Conservation (phyloP, 1,139 yeast genomes). For the Hanseniaspora sp. region DNA sequence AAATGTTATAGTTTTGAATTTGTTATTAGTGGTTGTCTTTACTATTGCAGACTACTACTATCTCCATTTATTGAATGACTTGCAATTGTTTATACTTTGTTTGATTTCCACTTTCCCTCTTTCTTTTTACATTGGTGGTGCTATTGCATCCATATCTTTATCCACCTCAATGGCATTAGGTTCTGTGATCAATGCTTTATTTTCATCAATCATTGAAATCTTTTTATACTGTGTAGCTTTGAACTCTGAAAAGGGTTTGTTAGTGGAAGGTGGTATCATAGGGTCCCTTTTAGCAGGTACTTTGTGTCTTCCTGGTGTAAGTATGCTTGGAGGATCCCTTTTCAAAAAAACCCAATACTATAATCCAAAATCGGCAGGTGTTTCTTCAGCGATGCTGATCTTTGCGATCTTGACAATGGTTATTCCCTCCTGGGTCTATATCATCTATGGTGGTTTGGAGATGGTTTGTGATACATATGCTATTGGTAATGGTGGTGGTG, state of each 20-base stretch:
- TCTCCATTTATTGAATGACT: constrained; percentile 23
- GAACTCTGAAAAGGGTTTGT: constrained; percentile 68
- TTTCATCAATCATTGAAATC: constrained; percentile 90
- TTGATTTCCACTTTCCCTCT: constrained; percentile 79
- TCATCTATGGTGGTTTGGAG: constrained; percentile 81
- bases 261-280: constrained; percentile 95
- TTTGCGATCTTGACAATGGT: constrained; percentile 87
- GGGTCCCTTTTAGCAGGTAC: constrained; percentile 94
- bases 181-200: constrained; percentile 95
- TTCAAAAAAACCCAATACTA: constrained; percentile 86
- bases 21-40: constrained; percentile 66
- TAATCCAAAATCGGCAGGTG: constrained; percentile 94
- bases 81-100: constrained; percentile 64
- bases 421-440: constrained; percentile 85
- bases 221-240: constrained; percentile 87
- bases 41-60: constrained; percentile 66
- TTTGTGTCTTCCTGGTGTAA: constrained; percentile 75
- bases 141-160: constrained; percentile 95
- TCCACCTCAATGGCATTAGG: constrained; percentile 99
- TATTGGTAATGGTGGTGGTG: not conserved
- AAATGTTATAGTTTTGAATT: constrained; percentile 78
- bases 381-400: constrained; percentile 85
- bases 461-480: constrained; percentile 43
- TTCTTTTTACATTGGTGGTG: constrained; percentile 96
- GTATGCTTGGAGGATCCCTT: constrained; percentile 95